Base-by-base conservation (phyloP, 208 protist species). In the Jaenimonas drosophilae region DNA sequence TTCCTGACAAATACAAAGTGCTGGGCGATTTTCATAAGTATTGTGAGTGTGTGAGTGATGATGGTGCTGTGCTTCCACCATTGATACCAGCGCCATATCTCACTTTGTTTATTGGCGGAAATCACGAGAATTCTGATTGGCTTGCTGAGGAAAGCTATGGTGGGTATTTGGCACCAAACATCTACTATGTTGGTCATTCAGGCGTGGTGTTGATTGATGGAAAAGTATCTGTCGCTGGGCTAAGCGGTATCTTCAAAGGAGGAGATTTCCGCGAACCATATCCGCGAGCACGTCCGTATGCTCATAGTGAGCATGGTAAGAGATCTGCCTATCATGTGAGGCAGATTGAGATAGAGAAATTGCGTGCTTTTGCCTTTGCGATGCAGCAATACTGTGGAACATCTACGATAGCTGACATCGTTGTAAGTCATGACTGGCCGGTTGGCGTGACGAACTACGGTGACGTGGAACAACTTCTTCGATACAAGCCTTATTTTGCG, bases 91-190 rank as follows among this genome's bases (percentile, higher is more conserved):
- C 96, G n/a, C 97, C 97, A 7, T 89, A 98, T 14, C 70, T 98
- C 7, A 99, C 98, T 16, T 60, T 99, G 11, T 98, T 99, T 60
- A 80, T 99, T 38, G 98, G 97, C 17, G 98, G 98, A 34, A 99
- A 99, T 68, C 98, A 99, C 67, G 98, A 99, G 63, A 93, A 94
- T 7, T 96, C 83, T 1, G 96, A 96, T 48, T 76, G 97, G 72
- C 70, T 98, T 11, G 86, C 78, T 31, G 89, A 98, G 47, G 69
- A 98, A 43, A 91, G 69, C 52, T 92, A 97, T 59, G 97, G 96
- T 11, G 97, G 97, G 16, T 99, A 93, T 76, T 75, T 98, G 12
- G 94, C 95, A 1, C 91, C 88, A 0, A 99, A 99, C 60, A 99
- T 99, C 46, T 99, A 98, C 70, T 99, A 95, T 59, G 54, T 99